Base-by-base conservation (phyloP, 2,329 filamentous ascomycete species). In the Trichophyton verrucosum region DNA sequence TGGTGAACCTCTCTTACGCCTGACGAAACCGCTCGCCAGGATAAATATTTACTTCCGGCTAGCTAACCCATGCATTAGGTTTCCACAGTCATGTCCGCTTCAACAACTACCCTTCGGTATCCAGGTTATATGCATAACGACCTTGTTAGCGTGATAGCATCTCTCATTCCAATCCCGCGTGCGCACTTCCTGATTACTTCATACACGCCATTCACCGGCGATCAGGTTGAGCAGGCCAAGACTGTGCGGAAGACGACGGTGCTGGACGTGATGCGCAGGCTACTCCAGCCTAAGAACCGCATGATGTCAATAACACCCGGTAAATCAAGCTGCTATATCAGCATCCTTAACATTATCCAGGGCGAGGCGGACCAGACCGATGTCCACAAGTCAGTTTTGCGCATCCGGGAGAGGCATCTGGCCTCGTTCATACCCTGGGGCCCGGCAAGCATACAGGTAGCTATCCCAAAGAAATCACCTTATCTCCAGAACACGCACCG, bases 81-180 rank as follows among this genome's bases (percentile, higher is more conserved):
- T 3, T 94, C 91, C 6, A 99, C 95, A 1, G 95, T 99, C 73
- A 99, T 99, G 94, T 96, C 91, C 40, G 94, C 94, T 44, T 95
- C 90, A 71, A 99, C 94, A 3, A 97, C 92, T 8, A 96, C 95
- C 1, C 84, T 99, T 58, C 84, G 94, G 71, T 99, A 99, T 73
- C 94, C 94, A 1, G 94, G 94, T 44, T 99, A 99, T 77, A 99
- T 99, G 94, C 94, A 99, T 80, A 99, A 99, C 74, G 94, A 99
- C 72, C 86, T 99, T 15, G 91, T 96, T 70, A 94, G 92, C 74
- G 97, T 99, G 68, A 82, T 99, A 61, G 94, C 95, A 24, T 95
- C 91, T 20, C 82, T 99, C 47, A 97, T 99, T 64, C 94, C 94
- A 1, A 99, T 92, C 0, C 95, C 94, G 8, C 86, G 94, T 67